These are phyloP conservation scores for Syncephalastrum sp. DNA, from an alignment of 371 early-diverging fungal genomes.

Conservation along the genomic window DNA sequence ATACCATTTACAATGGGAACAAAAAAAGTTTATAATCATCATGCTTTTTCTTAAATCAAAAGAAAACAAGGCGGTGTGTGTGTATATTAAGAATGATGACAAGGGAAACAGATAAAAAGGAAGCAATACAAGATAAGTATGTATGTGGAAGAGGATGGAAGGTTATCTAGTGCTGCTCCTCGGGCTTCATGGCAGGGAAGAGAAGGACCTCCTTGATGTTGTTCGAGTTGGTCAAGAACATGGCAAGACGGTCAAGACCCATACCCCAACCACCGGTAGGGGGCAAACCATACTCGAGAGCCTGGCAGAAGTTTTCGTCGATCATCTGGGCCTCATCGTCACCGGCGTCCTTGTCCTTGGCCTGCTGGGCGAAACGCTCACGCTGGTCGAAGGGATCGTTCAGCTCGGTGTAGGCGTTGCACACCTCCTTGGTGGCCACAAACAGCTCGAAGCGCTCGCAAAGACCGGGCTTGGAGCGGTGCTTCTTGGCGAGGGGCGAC, in stretches of 20 bases:
- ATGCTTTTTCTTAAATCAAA: too few relatives aligned
- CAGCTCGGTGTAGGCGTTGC: slow-evolving; percentile 98
- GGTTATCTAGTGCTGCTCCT: slow-evolving; percentile 43
- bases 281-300: slow-evolving; percentile 98
- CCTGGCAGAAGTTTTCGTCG: slow-evolving; percentile 98
- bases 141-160: background rate
- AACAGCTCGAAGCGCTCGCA: slow-evolving; percentile 99
- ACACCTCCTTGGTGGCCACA: slow-evolving; percentile 98
- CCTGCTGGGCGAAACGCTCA: slow-evolving; percentile 97
- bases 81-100: too few relatives aligned
- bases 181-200: slow-evolving; percentile 94
- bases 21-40: too few relatives aligned
- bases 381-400: slow-evolving; percentile 99
- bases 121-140: background rate
- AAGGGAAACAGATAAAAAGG: too few relatives aligned
- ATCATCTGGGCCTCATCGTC: slow-evolving; percentile 99
- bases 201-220: slow-evolving; percentile 97
- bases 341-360: slow-evolving; percentile 96
- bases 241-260: slow-evolving; percentile 98
- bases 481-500: slow-evolving; percentile 99
- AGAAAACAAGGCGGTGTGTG: too few relatives aligned
- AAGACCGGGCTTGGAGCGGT: slow-evolving; percentile 88
- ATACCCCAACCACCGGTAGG: slow-evolving; percentile 99
- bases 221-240: slow-evolving; percentile 99
- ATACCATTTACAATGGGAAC: too few relatives aligned